phyloP scores from a whole-genome alignment of 78 protist species.

The Monocercomonoides exilis region DNA sequence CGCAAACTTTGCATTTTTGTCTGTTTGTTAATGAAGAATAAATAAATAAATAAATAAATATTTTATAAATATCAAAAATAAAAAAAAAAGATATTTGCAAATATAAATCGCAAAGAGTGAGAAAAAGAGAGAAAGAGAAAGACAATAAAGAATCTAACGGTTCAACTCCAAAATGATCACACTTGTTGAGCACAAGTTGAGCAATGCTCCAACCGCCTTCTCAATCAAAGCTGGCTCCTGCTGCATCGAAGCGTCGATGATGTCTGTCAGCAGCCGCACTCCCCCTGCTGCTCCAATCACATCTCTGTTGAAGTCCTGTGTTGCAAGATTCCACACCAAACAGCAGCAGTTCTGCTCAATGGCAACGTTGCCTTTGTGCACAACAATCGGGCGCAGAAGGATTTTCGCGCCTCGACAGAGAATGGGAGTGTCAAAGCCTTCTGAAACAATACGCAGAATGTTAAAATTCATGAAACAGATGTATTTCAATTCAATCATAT shows the following conservation, averaged over 20 bases:
- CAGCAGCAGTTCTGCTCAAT: neutral
- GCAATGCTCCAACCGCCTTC: neutral
- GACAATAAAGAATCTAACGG: neutral
- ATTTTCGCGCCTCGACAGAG: too few species aligned
- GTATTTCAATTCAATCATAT: too few species aligned
- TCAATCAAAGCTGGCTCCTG: neutral
- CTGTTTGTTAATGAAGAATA: too few species aligned
- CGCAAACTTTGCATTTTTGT: neutral
- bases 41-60: too few species aligned
- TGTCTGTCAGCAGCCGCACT: neutral
- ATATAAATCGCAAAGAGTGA: too few species aligned
- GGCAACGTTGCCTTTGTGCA: too few species aligned
- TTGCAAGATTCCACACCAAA: neutral
- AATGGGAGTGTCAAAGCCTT: too few species aligned
- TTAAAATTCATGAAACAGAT: too few species aligned
- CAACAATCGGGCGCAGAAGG: too few species aligned
- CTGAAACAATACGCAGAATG: too few species aligned
- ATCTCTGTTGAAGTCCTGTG: neutral
- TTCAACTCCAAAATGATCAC: neutral
- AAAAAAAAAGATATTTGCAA: too few species aligned
- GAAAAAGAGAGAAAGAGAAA: neutral
- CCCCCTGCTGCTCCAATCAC: neutral
- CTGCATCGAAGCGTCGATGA: neutral
- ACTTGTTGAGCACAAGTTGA: neutral
- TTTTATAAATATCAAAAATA: too few species aligned